phyloP scores from a whole-genome alignment of 75 land plant genomes.

The Sequoiadendron giganteum region DNA sequence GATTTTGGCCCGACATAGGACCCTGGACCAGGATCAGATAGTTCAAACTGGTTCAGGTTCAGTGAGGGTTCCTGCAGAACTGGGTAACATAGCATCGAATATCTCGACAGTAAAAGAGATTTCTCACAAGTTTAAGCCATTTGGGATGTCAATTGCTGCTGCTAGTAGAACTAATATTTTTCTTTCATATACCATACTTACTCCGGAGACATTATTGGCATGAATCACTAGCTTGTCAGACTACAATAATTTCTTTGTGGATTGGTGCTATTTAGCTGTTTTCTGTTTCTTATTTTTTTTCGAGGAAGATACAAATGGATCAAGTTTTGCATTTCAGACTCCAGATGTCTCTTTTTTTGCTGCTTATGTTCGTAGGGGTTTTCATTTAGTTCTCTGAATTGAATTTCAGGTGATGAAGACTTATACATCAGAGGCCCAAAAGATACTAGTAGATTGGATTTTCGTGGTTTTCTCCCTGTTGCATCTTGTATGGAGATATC shows the following conservation, averaged over 20 bases:
- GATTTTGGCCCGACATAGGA: too few species aligned
- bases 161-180: too few species aligned
- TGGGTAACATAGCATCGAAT: too few species aligned
- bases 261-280: background rate
- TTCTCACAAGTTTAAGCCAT: too few species aligned
- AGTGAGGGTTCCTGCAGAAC: too few species aligned
- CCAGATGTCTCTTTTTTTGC: background rate
- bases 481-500: conserved; percentile 34
- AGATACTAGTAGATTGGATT: conserved; percentile 17
- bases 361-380: background rate
- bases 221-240: background rate
- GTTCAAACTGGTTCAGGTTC: too few species aligned
- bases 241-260: background rate
- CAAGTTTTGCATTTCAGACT: background rate
- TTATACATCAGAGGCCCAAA: conserved; percentile 21
- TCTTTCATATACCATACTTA: too few species aligned
- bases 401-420: conserved; percentile 48
- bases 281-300: background rate
- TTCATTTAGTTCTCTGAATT: background rate
- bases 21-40: too few species aligned
- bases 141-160: too few species aligned
- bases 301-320: background rate
- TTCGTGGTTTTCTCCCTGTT: conserved; percentile 25
- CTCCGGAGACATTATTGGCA: background rate
- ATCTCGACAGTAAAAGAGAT: too few species aligned